Evolutionary conservation across 1,284 basidiomycete species (phyloP), one percentile per base, ranked within the genome.

Genomic region (Ceratorhiza oryzae-sativae): DNA sequence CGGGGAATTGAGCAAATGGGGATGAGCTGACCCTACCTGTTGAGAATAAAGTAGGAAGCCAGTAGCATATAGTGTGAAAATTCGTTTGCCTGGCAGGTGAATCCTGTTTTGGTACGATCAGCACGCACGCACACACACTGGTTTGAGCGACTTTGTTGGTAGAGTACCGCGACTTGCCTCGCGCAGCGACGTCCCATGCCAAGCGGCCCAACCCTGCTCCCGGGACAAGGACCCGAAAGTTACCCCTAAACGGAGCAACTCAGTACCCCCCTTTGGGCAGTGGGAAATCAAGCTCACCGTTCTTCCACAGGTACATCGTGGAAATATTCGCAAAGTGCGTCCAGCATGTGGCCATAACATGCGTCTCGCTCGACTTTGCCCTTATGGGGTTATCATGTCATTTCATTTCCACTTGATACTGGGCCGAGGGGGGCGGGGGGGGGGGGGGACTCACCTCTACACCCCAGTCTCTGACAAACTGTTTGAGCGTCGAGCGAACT

Each of bases 21-120:
- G 41, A 27, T 48, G 20, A 30, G 20, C 23, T 20, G 45, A 73
- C 80, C n/a, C 23, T 75, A 93, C 91, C 85, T 86, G 77, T 94
- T 94, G 41, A 96, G 82, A 30, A 95, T 88, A 78, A 91, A 91
- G 77, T 89, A 91, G 5, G 93, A 94, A 1, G 90, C 84, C 0
- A 96, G 85, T 9, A 96, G 85, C 94, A 96, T 97, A 81, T 93
- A 95, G 75, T 95, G 92, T 39, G 92, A 95, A 79, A 96, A 97
- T 80, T 97, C 95, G 79, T 97, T 97, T 9, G 92, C 95, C 80
- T 95, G 93, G 72, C 90, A 91, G 3, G 90, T 81, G 76, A 95
- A 96, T 9, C 93, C 94, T 94, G 76, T 32, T 4, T 32, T n/a
- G 27, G 65, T 34, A 30, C n/a, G 46, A 56, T 55, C 18, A 67